Evolutionary conservation across 2,329 filamentous ascomycete genomes (phyloP).

Genomic region (Aspergillus tubingensis): DNA sequence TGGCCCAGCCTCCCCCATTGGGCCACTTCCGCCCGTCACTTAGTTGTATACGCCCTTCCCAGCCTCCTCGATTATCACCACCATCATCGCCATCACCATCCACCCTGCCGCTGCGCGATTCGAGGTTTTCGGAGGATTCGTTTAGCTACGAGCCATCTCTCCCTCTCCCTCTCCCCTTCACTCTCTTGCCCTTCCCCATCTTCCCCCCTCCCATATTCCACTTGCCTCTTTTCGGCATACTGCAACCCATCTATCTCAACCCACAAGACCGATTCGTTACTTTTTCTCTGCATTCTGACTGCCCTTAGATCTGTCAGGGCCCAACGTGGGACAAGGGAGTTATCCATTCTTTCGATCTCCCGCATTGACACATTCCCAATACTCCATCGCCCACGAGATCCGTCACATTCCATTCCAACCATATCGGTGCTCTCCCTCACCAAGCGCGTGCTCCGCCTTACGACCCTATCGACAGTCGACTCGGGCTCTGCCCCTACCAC

Average conservation of each 20-base stretch:
- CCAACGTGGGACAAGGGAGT: conserved; percentile 8
- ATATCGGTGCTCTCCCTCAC: conserved; percentile 7
- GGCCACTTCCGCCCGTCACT: not conserved
- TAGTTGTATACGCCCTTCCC: conserved; percentile 22
- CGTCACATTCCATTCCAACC: conserved; percentile 31
- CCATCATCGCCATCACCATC: conserved; percentile 11
- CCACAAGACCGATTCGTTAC: conserved; percentile 5
- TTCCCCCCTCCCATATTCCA: conserved; percentile 21
- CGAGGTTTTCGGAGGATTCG: conserved; percentile 22
- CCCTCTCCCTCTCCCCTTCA: conserved; percentile 27
- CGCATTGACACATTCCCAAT: conserved; percentile 7
- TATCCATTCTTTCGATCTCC: conserved; percentile 21
- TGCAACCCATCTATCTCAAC: not conserved
- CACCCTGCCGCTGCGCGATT: not conserved
- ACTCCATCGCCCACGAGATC: conserved; percentile 13
- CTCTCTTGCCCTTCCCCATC: conserved; percentile 24
- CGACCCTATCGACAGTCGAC: not conserved
- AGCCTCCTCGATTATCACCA: conserved; percentile 46
- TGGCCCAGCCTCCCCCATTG: conserved; percentile 45
- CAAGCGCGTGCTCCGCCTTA: not conserved
- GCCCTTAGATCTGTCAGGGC: conserved; percentile 23
- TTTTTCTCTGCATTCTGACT: conserved; percentile 26
- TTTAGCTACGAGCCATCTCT: conserved; percentile 36
- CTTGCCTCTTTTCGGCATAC: conserved; percentile 23
- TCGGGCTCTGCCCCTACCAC: not conserved